Evolutionary conservation across 169 alveolate species (phyloP).

Genomic region (Plasmodium gonderi): DNA sequence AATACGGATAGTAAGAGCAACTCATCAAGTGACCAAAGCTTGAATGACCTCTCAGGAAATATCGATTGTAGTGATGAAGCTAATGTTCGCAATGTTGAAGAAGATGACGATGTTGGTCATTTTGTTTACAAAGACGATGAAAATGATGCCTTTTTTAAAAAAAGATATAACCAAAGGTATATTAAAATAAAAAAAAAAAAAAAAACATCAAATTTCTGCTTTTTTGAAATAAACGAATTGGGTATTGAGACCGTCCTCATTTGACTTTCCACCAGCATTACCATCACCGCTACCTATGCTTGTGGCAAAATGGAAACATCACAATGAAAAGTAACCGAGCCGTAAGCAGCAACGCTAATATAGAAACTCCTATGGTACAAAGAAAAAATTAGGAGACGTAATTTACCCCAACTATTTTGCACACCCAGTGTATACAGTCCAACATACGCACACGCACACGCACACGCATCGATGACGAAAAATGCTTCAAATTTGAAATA

Average conservation of each 20-base stretch:
- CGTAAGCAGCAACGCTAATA: too few species aligned
- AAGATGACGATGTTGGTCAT: neutral
- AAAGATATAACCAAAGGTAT: constrained; percentile 51
- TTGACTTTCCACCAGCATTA: too few species aligned
- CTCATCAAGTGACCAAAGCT: constrained; percentile 37
- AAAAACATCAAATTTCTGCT: constrained; percentile 3
- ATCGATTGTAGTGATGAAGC: neutral
- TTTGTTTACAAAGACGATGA: neutral
- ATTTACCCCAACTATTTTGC: too few species aligned
- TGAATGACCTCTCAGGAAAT: neutral
- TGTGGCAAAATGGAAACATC: too few species aligned
- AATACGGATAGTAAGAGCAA: neutral
- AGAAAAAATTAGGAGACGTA: too few species aligned
- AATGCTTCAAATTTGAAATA: too few species aligned
- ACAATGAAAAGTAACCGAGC: too few species aligned
- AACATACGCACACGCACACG: too few species aligned
- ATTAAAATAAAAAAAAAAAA: constrained; percentile 30
- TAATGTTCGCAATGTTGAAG: neutral
- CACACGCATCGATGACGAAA: too few species aligned
- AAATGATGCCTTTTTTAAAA: constrained; percentile 10
- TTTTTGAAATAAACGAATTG: constrained; percentile 44
- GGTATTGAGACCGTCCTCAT: constrained; percentile 38
- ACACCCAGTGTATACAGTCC: too few species aligned
- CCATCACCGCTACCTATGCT: too few species aligned
- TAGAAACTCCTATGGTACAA: too few species aligned